A percentile compares a stretch with the other conserved stretches of the same genome.
Evolutionary conservation across 2,329 filamentous ascomycete species (phyloP).

Genomic region (Leptographium galeiforme): DNA sequence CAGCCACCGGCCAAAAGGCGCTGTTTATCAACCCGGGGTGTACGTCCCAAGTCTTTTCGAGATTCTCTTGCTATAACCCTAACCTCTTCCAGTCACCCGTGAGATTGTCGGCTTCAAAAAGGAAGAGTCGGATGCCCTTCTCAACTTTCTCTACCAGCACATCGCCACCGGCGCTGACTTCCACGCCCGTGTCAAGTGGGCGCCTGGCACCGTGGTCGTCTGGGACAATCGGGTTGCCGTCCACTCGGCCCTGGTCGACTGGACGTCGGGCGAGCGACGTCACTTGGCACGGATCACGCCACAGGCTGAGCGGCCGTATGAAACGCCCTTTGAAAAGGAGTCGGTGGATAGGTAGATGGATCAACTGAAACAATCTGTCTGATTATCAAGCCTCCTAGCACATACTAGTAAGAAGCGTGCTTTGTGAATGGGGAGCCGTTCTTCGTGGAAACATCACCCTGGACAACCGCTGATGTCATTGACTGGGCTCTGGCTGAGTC

Average conservation of each 20-base stretch:
- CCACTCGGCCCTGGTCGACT: slow-evolving; percentile 71
- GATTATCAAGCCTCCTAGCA: no score
- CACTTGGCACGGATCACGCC: slow-evolving; percentile 75
- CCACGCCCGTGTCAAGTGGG: slow-evolving; percentile 65
- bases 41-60: slow-evolving; percentile 26
- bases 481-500: no score
- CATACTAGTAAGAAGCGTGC: no score
- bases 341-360: no score
- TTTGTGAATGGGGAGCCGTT: no score
- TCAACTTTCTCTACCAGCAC: slow-evolving; percentile 68
- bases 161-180: slow-evolving; percentile 60
- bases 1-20: slow-evolving; percentile 70
- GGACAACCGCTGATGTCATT: no score
- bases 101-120: slow-evolving; percentile 54
- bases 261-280: slow-evolving; percentile 63
- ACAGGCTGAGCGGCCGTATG: slow-evolving; percentile 63
- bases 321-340: slow-evolving; percentile 42
- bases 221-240: slow-evolving; percentile 77
- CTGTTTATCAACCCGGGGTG: slow-evolving; percentile 75
- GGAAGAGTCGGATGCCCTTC: slow-evolving; percentile 9
- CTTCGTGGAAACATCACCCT: no score
- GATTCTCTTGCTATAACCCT: not conserved
- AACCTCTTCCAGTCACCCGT: slow-evolving; percentile 47
- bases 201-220: slow-evolving; percentile 64
- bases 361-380: no score